A percentile compares a stretch with the other conserved stretches of the same genome.
Evolutionary conservation across 2,329 filamentous ascomycete genomes (phyloP).

Genomic region (Pyrenophora graminea): DNA sequence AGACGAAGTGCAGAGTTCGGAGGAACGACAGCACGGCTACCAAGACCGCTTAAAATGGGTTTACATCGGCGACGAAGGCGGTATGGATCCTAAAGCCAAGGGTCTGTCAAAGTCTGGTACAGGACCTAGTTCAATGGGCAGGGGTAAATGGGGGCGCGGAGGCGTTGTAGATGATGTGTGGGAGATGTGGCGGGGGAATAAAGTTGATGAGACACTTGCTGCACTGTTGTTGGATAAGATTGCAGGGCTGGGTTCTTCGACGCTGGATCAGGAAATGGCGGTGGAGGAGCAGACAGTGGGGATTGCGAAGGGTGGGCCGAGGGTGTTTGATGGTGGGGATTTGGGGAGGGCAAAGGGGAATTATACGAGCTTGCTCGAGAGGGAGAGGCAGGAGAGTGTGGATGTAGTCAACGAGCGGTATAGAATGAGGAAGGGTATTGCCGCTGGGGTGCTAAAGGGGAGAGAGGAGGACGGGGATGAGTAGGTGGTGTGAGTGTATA

Average conservation of each 20-base stretch:
- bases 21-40: constrained; percentile 48
- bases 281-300: constrained; percentile 15
- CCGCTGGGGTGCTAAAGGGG: constrained; percentile 8
- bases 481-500: constrained; percentile 10
- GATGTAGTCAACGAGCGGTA: constrained; percentile 67
- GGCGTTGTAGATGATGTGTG: constrained; percentile 64
- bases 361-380: constrained; percentile 62
- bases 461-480: constrained; percentile 40
- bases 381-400: constrained; percentile 60
- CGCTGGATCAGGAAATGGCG: constrained; percentile 22
- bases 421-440: constrained; percentile 55
- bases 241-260: constrained; percentile 47
- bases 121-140: constrained; percentile 18
- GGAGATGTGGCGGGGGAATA: constrained; percentile 78
- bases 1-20: constrained; percentile 45
- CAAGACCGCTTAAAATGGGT: constrained; percentile 75
- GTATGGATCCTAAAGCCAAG: constrained; percentile 51
- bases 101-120: constrained; percentile 20
- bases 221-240: constrained; percentile 71
- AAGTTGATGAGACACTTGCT: constrained; percentile 88
- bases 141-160: constrained; percentile 43
- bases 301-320: constrained; percentile 48
- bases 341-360: constrained; percentile 58
- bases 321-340: constrained; percentile 64
- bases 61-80: constrained; percentile 70